Evolutionary conservation across 345 rosid species (phyloP).

Genomic region (Lagerstroemia speciosa): DNA sequence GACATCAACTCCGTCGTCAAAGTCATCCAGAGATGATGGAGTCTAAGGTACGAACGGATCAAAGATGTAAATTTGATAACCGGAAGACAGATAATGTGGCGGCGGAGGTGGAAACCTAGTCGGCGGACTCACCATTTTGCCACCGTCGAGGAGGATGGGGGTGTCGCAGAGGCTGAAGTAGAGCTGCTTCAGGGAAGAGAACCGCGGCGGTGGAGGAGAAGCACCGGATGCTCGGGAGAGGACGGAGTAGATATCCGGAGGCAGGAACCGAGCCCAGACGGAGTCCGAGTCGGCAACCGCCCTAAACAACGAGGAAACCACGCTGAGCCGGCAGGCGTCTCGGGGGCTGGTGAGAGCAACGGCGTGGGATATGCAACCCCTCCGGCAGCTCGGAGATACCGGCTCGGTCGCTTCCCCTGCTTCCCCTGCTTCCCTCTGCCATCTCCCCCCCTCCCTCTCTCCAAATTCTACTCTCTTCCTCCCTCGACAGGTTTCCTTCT

Average conservation of each 20-base stretch:
- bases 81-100: too few relatives aligned
- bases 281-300: constrained; percentile 22
- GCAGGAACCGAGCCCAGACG: constrained; percentile 24
- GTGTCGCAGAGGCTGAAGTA: constrained; percentile 18
- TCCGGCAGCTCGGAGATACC: constrained; percentile 10
- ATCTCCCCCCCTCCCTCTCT: neutral
- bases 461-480: neutral
- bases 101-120: too few relatives aligned
- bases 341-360: constrained; percentile 18
- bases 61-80: too few relatives aligned
- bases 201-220: neutral
- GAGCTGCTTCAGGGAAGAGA: constrained; percentile 18
- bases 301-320: constrained; percentile 14
- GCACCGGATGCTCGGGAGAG: neutral
- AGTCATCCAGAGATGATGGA: too few relatives aligned
- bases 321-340: constrained; percentile 17
- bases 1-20: too few relatives aligned
- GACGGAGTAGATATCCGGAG: constrained; percentile 8
- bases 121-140: constrained; percentile 16
- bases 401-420: neutral
- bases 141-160: constrained; percentile 23
- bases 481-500: too few relatives aligned
- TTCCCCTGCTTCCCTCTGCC: neutral
- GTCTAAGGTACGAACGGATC: too few relatives aligned
- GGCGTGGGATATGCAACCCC: constrained; percentile 11